Conservation (phyloP, 345 rosid genomes). For the Trapa incisa region DNA sequence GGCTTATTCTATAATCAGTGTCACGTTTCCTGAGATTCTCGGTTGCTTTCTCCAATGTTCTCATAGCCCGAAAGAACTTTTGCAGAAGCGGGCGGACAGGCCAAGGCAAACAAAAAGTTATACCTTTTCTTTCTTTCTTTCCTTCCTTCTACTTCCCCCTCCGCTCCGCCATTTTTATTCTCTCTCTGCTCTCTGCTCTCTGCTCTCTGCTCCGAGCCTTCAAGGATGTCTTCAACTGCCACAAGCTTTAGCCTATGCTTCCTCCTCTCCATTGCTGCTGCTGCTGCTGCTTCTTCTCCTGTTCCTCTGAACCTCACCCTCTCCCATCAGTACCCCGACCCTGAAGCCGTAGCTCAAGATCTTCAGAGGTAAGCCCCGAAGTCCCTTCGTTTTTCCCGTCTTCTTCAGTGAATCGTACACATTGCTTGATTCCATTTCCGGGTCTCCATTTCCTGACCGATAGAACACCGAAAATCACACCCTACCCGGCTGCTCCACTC, state of each 20-base stretch:
- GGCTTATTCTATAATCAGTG: too few relatives aligned
- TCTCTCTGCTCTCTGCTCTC: background rate
- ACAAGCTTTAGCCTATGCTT: background rate
- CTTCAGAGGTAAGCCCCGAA: conserved; percentile 14
- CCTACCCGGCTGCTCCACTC: too few relatives aligned
- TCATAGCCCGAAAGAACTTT: too few relatives aligned
- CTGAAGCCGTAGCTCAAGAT: conserved; percentile 18
- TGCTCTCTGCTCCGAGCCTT: background rate
- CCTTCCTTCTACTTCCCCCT: background rate
- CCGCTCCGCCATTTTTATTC: too few relatives aligned
- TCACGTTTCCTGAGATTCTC: too few relatives aligned
- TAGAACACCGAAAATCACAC: background rate
- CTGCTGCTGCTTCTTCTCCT: conserved; percentile 32
- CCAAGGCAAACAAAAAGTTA: background rate
- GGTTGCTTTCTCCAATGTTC: too few relatives aligned
- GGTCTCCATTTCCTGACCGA: background rate
- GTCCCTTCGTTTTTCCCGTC: too few relatives aligned
- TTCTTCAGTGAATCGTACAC: background rate
- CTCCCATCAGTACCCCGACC: conserved; percentile 19
- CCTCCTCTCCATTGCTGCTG: conserved; percentile 2
- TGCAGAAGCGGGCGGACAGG: too few relatives aligned
- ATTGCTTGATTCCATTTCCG: background rate
- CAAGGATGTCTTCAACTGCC: background rate
- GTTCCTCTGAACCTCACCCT: conserved; percentile 23
- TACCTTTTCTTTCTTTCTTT: background rate